phyloP scores from a whole-genome alignment of 306 rosid genomes.

The Castanospermum australe region DNA sequence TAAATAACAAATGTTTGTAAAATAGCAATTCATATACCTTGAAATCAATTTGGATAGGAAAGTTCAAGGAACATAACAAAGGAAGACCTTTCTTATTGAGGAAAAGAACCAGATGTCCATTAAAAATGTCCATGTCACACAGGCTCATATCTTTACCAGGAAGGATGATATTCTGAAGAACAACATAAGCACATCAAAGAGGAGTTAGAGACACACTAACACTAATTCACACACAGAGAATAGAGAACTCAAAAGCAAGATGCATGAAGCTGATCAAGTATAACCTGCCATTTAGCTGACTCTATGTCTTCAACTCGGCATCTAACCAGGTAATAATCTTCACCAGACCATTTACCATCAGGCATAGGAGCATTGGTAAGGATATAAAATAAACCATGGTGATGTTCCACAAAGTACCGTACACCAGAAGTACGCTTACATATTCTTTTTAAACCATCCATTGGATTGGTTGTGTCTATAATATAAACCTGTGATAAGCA shows the following conservation, averaged over 20 bases:
- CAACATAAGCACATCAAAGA: slow-evolving; percentile 20
- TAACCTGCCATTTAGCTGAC: slow-evolving; percentile 71
- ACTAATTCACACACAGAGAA: slow-evolving; percentile 16
- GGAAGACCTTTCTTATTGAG: slow-evolving; percentile 69
- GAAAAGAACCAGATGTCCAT: slow-evolving; percentile 82
- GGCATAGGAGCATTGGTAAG: slow-evolving; percentile 80
- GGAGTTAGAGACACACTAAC: slow-evolving; percentile 22
- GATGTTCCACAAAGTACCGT: slow-evolving; percentile 88
- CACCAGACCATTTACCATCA: slow-evolving; percentile 52
- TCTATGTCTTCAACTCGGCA: slow-evolving; percentile 58
- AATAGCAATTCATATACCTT: slow-evolving; percentile 54
- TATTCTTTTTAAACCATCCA: slow-evolving; percentile 60
- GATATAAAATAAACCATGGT: slow-evolving; percentile 73
- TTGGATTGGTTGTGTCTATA: slow-evolving; percentile 68
- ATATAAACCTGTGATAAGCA: slow-evolving; percentile 73
- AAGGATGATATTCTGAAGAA: slow-evolving; percentile 66
- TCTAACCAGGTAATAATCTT: slow-evolving; percentile 74
- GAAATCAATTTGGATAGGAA: slow-evolving; percentile 50
- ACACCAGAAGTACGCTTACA: slow-evolving; percentile 67
- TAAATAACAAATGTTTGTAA: neutral
- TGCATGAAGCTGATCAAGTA: slow-evolving; percentile 24
- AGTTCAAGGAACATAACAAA: slow-evolving; percentile 65
- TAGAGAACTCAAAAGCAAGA: neutral
- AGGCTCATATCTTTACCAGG: slow-evolving; percentile 59
- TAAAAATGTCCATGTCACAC: slow-evolving; percentile 83